Conservation (phyloP, 192 early-diverging fungal genomes). For the Linnemannia zychae region DNA sequence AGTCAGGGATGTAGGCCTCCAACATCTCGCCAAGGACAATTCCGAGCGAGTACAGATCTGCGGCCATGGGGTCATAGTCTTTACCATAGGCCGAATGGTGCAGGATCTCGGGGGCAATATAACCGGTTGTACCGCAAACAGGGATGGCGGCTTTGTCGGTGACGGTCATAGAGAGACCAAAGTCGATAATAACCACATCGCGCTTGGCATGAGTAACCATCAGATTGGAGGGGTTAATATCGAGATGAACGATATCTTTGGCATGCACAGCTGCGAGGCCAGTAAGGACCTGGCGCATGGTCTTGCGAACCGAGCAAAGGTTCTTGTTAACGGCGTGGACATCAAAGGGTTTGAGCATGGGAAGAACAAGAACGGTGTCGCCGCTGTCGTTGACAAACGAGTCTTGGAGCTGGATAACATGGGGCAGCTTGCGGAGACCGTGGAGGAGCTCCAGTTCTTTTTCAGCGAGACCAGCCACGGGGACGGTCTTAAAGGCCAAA, state of each 20-base stretch:
- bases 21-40: slow-evolving; percentile 81
- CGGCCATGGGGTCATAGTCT: slow-evolving; percentile 56
- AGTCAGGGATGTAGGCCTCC: slow-evolving; percentile 76
- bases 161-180: slow-evolving; percentile 73
- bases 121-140: slow-evolving; percentile 81
- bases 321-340: slow-evolving; percentile 62
- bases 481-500: slow-evolving; percentile 76
- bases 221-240: slow-evolving; percentile 75
- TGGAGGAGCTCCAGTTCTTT: slow-evolving; percentile 69
- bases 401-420: slow-evolving; percentile 71
- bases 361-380: slow-evolving; percentile 73
- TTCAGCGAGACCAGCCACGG: slow-evolving; percentile 63
- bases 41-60: slow-evolving; percentile 80
- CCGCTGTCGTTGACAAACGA: slow-evolving; percentile 70
- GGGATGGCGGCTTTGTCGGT: slow-evolving; percentile 52
- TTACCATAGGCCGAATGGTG: slow-evolving; percentile 28
- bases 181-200: slow-evolving; percentile 81
- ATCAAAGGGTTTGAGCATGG: slow-evolving; percentile 64
- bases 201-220: slow-evolving; percentile 59
- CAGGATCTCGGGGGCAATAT: slow-evolving; percentile 77
- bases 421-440: slow-evolving; percentile 55
- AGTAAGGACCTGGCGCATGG: slow-evolving; percentile 64
- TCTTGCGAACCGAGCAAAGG: slow-evolving; percentile 64
- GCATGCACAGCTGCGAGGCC: slow-evolving; percentile 72
- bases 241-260: slow-evolving; percentile 75